Conservation (phyloP, 208 protist species). For the Trypanosoma platydactyli region DNA sequence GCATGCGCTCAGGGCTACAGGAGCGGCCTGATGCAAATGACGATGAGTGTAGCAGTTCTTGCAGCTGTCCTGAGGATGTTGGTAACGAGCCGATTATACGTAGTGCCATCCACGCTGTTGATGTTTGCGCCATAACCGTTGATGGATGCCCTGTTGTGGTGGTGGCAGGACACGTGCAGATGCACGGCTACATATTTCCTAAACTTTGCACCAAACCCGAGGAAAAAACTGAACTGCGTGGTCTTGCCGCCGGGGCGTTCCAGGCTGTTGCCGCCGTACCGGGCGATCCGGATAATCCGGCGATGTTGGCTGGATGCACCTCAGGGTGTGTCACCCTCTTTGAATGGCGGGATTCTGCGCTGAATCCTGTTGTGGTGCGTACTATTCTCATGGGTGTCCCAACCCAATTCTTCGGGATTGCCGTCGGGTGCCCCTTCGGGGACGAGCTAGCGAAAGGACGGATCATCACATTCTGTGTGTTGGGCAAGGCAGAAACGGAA, state of each 20-base stretch:
- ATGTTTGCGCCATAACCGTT: slow-evolving; percentile 21
- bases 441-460: not conserved
- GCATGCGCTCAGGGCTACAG: slow-evolving; percentile 15
- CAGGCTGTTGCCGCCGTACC: slow-evolving; percentile 19
- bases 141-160: slow-evolving; percentile 18
- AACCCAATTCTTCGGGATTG: slow-evolving; percentile 14
- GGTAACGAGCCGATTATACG: not conserved
- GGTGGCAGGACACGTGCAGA: slow-evolving; percentile 5
- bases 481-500: slow-evolving; percentile 4
- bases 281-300: not conserved
- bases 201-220: not conserved
- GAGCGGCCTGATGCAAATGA: not conserved
- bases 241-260: slow-evolving; percentile 18
- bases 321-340: slow-evolving; percentile 18
- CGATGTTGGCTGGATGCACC: slow-evolving; percentile 21
- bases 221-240: slow-evolving; percentile 6
- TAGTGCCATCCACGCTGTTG: slow-evolving; percentile 4
- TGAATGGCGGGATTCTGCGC: slow-evolving; percentile 8
- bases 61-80: not conserved
- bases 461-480: slow-evolving; percentile 10
- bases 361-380: slow-evolving; percentile 11
- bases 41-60: not conserved
- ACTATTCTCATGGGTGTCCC: slow-evolving; percentile 21
- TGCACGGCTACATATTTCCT: slow-evolving; percentile 11
- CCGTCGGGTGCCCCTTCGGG: not conserved